Evolutionary conservation across 2,329 filamentous ascomycete genomes (phyloP).

Genomic region (Exophiala aquamarina): DNA sequence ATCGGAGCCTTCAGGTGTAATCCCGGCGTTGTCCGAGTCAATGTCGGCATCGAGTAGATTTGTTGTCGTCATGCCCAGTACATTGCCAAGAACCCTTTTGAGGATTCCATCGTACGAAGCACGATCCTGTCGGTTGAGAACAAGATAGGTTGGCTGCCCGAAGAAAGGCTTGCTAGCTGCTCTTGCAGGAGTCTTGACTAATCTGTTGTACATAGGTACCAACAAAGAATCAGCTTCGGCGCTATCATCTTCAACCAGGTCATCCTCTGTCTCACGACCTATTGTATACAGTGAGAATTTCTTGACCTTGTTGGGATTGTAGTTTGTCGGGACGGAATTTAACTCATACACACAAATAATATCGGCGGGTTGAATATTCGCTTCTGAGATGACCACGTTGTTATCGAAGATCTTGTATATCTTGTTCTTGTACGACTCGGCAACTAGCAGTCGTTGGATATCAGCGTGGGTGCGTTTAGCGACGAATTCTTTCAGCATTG

Average conservation of each 20-base stretch:
- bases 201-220: slow-evolving; percentile 49
- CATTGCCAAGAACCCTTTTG: slow-evolving; percentile 74
- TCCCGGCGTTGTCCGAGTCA: slow-evolving; percentile 45
- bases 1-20: slow-evolving; percentile 61
- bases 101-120: slow-evolving; percentile 69
- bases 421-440: slow-evolving; percentile 77
- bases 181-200: slow-evolving; percentile 30
- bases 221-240: slow-evolving; percentile 47
- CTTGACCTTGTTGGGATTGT: slow-evolving; percentile 57
- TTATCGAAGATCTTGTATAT: slow-evolving; percentile 89
- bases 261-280: slow-evolving; percentile 35
- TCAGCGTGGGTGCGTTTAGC: slow-evolving; percentile 51
- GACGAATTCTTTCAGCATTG: slow-evolving; percentile 49
- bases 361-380: slow-evolving; percentile 61
- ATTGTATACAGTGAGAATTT: slow-evolving; percentile 39
- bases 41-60: slow-evolving; percentile 55
- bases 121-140: slow-evolving; percentile 72
- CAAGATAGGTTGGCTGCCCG: slow-evolving; percentile 60
- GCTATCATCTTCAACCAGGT: slow-evolving; percentile 41
- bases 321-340: slow-evolving; percentile 76
- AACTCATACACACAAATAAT: slow-evolving; percentile 75
- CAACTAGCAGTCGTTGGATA: slow-evolving; percentile 68
- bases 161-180: slow-evolving; percentile 36
- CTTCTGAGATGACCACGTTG: slow-evolving; percentile 65
- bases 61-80: slow-evolving; percentile 74